Evolutionary conservation across 2,329 filamentous ascomycete genomes (phyloP).

Genomic region (Aspergillus piperis): DNA sequence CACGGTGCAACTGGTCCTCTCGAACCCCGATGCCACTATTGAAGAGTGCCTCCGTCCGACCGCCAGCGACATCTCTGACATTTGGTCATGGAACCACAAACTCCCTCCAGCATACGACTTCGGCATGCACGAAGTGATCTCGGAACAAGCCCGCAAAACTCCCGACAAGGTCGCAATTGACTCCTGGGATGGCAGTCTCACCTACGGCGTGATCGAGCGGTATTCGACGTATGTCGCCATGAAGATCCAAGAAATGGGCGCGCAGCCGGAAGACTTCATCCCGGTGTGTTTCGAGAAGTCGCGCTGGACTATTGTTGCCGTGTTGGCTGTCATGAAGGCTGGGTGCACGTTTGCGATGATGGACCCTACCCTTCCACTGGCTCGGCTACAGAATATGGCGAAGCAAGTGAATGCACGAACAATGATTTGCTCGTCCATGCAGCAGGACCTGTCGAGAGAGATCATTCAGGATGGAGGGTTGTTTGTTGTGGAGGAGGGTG

Average conservation of each 20-base stretch:
- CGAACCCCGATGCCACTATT: conserved; percentile 30
- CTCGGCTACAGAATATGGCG: conserved; percentile 37
- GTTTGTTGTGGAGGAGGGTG: conserved; percentile 30
- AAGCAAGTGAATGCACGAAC: conserved; percentile 31
- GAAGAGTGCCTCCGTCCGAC: conserved; percentile 36
- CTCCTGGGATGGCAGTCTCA: conserved; percentile 37
- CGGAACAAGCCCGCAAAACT: conserved; percentile 27
- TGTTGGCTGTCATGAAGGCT: conserved; percentile 36
- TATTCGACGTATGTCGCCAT: conserved; percentile 37
- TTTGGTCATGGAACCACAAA: conserved; percentile 53
- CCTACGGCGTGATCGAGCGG: conserved; percentile 33
- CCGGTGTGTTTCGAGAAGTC: conserved; percentile 39
- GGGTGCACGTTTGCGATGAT: conserved; percentile 35
- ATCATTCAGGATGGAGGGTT: conserved; percentile 35
- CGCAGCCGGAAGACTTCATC: conserved; percentile 29
- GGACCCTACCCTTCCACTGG: conserved; percentile 36
- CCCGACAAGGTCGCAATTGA: conserved; percentile 31
- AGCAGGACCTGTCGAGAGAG: conserved; percentile 28
- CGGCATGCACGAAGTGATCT: conserved; percentile 53
- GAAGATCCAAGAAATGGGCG: conserved; percentile 30
- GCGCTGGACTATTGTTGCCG: conserved; percentile 36
- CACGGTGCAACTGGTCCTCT: neutral
- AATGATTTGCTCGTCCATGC: conserved; percentile 33
- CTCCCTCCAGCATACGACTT: conserved; percentile 47
- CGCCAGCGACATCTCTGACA: conserved; percentile 43